These are phyloP conservation scores for Acacia concinna DNA, from an alignment of 331 rosid species.

Conservation along the genomic window DNA sequence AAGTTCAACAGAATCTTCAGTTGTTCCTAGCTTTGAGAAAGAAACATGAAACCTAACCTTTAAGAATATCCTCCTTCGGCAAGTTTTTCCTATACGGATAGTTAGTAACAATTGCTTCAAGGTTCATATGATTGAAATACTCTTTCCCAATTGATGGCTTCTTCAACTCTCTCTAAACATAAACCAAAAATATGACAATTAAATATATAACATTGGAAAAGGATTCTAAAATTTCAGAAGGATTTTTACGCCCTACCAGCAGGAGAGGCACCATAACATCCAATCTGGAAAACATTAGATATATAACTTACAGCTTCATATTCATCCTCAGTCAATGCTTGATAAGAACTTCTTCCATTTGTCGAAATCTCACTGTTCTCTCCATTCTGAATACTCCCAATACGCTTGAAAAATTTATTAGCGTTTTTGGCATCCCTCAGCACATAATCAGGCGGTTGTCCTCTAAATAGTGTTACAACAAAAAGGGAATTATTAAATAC, in stretches of 20 bases:
- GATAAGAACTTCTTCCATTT: conserved; percentile 63
- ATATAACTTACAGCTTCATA: conserved; percentile 85
- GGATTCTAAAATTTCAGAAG: conserved; percentile 13
- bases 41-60: conserved; percentile 59
- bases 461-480: conserved; percentile 53
- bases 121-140: conserved; percentile 86
- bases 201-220: conserved; percentile 6
- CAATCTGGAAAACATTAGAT: conserved; percentile 21
- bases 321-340: conserved; percentile 86
- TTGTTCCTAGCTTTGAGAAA: conserved; percentile 16
- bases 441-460: conserved; percentile 93
- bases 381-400: conserved; percentile 64
- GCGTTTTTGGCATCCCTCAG: conserved; percentile 95
- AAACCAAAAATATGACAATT: conserved; percentile 39
- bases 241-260: not conserved
- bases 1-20: conserved; percentile 23
- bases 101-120: conserved; percentile 81
- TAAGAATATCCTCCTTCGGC: conserved; percentile 72
- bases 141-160: conserved; percentile 92
- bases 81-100: conserved; percentile 94
- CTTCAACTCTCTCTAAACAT: conserved; percentile 84
- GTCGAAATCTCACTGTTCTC: conserved; percentile 60
- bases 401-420: conserved; percentile 81
- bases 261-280: conserved; percentile 16
- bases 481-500: conserved; percentile 23